Percentiles rank a stretch among this genome's conserved stretches.
Conservation (phyloP, 2,329 filamentous ascomycete genomes). For the Colletotrichum higginsianum region DNA sequence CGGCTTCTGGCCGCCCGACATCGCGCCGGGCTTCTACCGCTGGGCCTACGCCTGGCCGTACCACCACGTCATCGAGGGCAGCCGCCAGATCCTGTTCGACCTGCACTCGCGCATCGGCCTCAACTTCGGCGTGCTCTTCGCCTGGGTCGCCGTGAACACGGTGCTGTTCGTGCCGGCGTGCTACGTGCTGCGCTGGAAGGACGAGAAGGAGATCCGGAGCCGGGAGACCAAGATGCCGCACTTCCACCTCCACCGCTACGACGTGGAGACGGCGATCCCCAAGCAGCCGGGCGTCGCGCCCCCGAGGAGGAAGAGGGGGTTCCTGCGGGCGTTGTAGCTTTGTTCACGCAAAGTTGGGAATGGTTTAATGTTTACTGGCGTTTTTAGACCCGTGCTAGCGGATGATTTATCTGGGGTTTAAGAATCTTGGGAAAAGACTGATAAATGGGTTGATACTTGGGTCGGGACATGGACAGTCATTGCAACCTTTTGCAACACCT, state of each 20-base stretch:
- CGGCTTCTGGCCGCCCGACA: conserved; percentile 30
- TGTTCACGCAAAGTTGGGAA: too few species aligned
- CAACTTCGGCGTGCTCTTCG: conserved; percentile 23
- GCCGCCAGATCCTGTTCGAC: conserved; percentile 30
- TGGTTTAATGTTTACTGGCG: background rate
- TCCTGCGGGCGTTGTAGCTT: conserved; percentile 18
- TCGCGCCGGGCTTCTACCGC: conserved; percentile 29
- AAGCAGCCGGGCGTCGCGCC: conserved; percentile 26
- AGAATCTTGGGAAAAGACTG: too few species aligned
- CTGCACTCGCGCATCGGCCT: conserved; percentile 31
- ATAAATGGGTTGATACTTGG: background rate
- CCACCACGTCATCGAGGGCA: conserved; percentile 32
- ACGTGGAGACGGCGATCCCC: conserved; percentile 22
- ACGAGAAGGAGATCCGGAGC: conserved; percentile 22
- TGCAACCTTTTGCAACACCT: background rate
- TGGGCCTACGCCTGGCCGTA: conserved; percentile 37
- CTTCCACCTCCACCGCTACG: conserved; percentile 18
- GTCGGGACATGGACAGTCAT: too few species aligned
- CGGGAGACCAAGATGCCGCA: conserved; percentile 21
- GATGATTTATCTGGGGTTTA: background rate
- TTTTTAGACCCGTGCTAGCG: background rate
- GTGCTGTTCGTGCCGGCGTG: conserved; percentile 20
- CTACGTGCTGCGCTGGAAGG: conserved; percentile 31
- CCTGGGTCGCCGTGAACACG: conserved; percentile 28
- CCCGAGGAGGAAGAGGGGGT: conserved; percentile 25